These are phyloP conservation scores for Plicaturopsis crispa DNA, from an alignment of 768 basidiomycete species.

Conservation along the genomic window DNA sequence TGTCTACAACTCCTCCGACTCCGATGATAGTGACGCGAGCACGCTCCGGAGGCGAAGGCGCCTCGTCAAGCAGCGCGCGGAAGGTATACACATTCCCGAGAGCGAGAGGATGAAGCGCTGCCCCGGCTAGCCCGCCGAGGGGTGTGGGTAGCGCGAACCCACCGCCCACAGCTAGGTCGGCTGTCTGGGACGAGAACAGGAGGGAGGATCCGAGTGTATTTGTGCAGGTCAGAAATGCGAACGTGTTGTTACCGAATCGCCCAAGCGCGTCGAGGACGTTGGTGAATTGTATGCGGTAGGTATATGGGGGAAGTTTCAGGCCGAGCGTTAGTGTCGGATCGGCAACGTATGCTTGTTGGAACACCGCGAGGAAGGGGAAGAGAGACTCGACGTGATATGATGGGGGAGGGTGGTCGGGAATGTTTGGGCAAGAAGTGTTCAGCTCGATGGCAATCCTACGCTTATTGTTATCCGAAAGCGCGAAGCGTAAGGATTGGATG, in stretches of 20 bases:
- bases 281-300: slow-evolving; percentile 51
- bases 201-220: slow-evolving; percentile 74
- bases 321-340: slow-evolving; percentile 61
- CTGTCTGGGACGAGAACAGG: slow-evolving; percentile 50
- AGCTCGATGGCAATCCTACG: slow-evolving; percentile 62
- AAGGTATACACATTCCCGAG: slow-evolving; percentile 74
- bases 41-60: slow-evolving; percentile 28
- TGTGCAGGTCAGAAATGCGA: slow-evolving; percentile 73
- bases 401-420: slow-evolving; percentile 46
- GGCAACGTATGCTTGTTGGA: slow-evolving; percentile 38
- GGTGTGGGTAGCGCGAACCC: slow-evolving; percentile 55
- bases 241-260: slow-evolving; percentile 34
- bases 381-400: slow-evolving; percentile 54
- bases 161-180: slow-evolving; percentile 6
- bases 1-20: slow-evolving; percentile 72
- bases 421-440: slow-evolving; percentile 84
- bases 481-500: slow-evolving; percentile 54
- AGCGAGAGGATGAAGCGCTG: slow-evolving; percentile 65
- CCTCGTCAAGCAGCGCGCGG: slow-evolving; percentile 36
- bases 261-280: slow-evolving; percentile 40
- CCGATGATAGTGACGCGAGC: slow-evolving; percentile 71
- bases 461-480: slow-evolving; percentile 18
- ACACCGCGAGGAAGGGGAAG: slow-evolving; percentile 42
- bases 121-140: slow-evolving; percentile 72
- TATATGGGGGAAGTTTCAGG: slow-evolving; percentile 75